These are phyloP conservation scores for Ophiognomonia clavigignenti-juglandacearum DNA, from an alignment of 2,329 filamentous ascomycete genomes.

Conservation along the genomic window DNA sequence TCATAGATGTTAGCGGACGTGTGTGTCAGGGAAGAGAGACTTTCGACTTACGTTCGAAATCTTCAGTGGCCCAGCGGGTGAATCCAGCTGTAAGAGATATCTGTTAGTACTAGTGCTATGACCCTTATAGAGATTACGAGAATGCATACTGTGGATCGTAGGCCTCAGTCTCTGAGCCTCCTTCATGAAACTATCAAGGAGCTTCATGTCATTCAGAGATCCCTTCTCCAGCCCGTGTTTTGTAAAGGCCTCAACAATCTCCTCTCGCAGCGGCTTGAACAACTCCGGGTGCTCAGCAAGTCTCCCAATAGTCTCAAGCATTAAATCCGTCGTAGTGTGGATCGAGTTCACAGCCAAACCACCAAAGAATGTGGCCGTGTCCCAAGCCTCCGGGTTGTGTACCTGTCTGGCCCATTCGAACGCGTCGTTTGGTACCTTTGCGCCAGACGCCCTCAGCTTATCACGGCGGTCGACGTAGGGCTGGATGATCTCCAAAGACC, in stretches of 20 bases:
- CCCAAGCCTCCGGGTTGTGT: constrained; percentile 4
- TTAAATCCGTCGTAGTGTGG: constrained; percentile 21
- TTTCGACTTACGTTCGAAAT: too few relatives aligned
- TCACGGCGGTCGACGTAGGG: background rate
- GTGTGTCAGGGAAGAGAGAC: too few relatives aligned
- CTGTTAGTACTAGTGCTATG: background rate
- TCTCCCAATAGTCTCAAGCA: constrained; percentile 18
- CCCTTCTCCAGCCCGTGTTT: constrained; percentile 19
- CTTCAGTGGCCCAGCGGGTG: background rate
- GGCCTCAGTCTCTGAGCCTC: constrained; percentile 2
- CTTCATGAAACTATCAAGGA: constrained; percentile 3
- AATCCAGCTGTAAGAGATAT: background rate
- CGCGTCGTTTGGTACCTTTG: background rate
- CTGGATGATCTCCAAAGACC: background rate
- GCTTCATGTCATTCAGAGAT: constrained; percentile 16
- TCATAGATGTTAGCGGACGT: too few relatives aligned
- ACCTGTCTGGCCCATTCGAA: constrained; percentile 2
- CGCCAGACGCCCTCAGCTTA: constrained; percentile 8
- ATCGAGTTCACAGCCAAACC: constrained; percentile 20
- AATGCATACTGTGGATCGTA: background rate
- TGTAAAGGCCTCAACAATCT: constrained; percentile 18
- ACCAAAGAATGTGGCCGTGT: constrained; percentile 17
- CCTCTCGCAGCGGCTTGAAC: constrained; percentile 19
- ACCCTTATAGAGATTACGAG: background rate
- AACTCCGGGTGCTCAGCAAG: constrained; percentile 19